These are phyloP conservation scores for Fusarium proliferatum DNA, from an alignment of 2,329 filamentous ascomycete genomes.

Conservation along the genomic window DNA sequence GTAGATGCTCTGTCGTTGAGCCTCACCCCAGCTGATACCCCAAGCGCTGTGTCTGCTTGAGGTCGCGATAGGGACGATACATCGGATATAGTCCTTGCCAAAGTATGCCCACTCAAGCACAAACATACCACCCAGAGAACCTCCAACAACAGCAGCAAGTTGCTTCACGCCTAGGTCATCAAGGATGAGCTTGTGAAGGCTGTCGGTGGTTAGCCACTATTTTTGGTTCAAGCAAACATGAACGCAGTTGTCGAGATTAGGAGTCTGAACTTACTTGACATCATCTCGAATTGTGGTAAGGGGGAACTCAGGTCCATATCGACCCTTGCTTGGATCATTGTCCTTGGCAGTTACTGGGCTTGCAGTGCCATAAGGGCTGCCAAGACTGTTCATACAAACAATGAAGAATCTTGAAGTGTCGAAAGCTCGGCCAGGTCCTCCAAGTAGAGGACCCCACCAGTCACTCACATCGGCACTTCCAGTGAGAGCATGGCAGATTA, in stretches of 20 bases:
- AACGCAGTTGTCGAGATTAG: neutral
- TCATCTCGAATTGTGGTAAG: constrained; percentile 95
- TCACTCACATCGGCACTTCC: constrained; percentile 86
- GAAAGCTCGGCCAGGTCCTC: constrained; percentile 81
- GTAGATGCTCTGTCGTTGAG: constrained; percentile 93
- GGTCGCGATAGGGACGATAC: constrained; percentile 85
- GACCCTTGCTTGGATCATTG: constrained; percentile 76
- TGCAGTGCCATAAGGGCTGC: constrained; percentile 87
- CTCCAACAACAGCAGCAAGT: constrained; percentile 82
- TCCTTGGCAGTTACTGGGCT: constrained; percentile 90
- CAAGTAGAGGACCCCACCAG: constrained; percentile 88
- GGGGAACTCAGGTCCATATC: constrained; percentile 95
- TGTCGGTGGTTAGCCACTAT: constrained; percentile 48
- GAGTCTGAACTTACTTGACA: constrained; percentile 76
- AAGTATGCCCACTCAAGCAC: constrained; percentile 94
- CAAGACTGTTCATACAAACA: constrained; percentile 86
- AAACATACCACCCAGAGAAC: constrained; percentile 89
- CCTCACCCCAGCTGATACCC: constrained; percentile 92
- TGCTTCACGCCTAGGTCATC: constrained; percentile 84
- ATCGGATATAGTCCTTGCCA: constrained; percentile 84
- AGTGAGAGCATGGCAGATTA: constrained; percentile 86
- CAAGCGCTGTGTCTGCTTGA: constrained; percentile 87
- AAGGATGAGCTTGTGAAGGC: constrained; percentile 81
- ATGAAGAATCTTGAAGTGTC: constrained; percentile 87
- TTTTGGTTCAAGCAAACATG: neutral